Conservation (phyloP, 148 eudicot genomes). For the Nyssa sinensis region DNA sequence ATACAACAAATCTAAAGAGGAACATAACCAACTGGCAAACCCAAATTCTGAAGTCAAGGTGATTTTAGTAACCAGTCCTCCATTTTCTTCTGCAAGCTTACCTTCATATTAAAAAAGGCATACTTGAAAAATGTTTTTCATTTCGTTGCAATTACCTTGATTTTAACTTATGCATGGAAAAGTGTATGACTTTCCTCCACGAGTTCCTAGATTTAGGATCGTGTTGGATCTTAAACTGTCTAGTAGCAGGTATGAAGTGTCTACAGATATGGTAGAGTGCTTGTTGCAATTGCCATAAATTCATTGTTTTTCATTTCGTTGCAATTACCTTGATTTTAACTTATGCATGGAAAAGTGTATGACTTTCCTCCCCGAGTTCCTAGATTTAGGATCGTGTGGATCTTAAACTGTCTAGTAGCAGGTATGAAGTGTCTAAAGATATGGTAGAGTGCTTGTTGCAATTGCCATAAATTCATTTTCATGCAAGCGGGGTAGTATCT, state of each 20-base stretch:
- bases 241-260: not conserved
- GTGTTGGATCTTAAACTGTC: not conserved
- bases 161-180: not conserved
- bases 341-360: too few relatives aligned
- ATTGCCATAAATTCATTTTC: too few relatives aligned
- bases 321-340: too few relatives aligned
- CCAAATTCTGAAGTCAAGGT: slow-evolving; percentile 49
- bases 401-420: too few relatives aligned
- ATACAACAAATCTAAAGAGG: slow-evolving; percentile 43
- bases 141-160: not conserved
- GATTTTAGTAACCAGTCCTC: not conserved
- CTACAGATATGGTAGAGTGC: too few relatives aligned
- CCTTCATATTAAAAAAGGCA: not conserved
- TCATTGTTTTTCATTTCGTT: not conserved
- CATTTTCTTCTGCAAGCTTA: not conserved
- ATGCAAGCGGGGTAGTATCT: too few relatives aligned
- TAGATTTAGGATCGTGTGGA: too few relatives aligned
- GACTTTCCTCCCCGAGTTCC: too few relatives aligned
- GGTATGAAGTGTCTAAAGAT: too few relatives aligned
- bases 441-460: too few relatives aligned
- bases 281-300: not conserved
- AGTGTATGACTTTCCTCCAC: not conserved
- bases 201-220: not conserved
- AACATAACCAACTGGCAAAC: slow-evolving; percentile 30
- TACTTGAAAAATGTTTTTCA: not conserved